A percentile compares a stretch with the other conserved stretches of the same genome.
These are phyloP conservation scores for Cercospora sp. DNA, from an alignment of 2,329 filamentous ascomycete genomes.

Conservation along the genomic window DNA sequence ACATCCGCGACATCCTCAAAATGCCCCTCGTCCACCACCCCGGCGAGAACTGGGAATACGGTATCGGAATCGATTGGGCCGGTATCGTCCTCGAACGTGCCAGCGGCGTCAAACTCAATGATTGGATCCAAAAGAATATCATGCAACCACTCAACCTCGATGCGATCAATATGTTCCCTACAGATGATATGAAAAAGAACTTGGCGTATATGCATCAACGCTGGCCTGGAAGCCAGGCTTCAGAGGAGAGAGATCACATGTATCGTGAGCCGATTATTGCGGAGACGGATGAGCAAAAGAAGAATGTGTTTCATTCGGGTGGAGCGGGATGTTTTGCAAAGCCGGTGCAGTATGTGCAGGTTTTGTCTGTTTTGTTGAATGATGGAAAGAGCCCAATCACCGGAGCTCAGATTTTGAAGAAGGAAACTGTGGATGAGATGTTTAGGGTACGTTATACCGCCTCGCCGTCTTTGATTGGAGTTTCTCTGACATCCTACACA, in stretches of 20 bases:
- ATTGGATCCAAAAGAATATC: conserved; percentile 51
- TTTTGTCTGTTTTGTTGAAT: conserved; percentile 64
- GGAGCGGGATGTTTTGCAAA: conserved; percentile 62
- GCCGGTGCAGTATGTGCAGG: conserved; percentile 62
- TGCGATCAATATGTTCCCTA: conserved; percentile 60
- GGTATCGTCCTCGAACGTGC: conserved; percentile 50
- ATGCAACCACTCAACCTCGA: conserved; percentile 49
- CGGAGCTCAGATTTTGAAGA: conserved; percentile 54
- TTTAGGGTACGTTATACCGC: conserved; percentile 44
- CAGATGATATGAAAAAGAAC: conserved; percentile 53
- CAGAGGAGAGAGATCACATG: conserved; percentile 52
- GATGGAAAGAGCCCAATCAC: conserved; percentile 61
- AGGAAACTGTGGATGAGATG: conserved; percentile 61
- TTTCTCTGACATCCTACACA: not conserved
- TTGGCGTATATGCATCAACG: conserved; percentile 60
- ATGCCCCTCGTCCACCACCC: conserved; percentile 64
- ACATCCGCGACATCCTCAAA: conserved; percentile 49
- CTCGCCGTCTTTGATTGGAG: too few relatives aligned
- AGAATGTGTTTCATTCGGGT: conserved; percentile 57
- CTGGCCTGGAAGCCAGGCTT: conserved; percentile 39
- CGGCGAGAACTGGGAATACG: conserved; percentile 61
- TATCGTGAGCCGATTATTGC: conserved; percentile 51
- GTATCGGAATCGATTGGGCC: conserved; percentile 52
- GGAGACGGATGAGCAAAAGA: conserved; percentile 47
- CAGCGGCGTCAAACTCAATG: conserved; percentile 46